Evolutionary conservation across 331 rosid genomes (phyloP), one percentile per base, ranked within the genome.

Genomic region (Malus hybrid): DNA sequence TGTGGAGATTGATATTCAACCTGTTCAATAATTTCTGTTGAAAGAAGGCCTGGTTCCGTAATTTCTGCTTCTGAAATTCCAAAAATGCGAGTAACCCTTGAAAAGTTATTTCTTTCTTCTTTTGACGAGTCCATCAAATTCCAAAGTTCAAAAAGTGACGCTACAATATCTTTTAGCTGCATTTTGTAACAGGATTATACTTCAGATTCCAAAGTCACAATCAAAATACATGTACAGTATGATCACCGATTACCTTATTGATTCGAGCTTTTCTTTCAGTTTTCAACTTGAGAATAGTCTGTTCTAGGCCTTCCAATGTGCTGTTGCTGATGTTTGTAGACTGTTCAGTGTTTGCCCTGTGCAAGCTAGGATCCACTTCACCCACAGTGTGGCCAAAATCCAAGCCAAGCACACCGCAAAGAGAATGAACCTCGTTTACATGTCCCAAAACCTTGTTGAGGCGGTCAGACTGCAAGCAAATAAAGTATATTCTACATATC

Each of bases 51-150:
- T 15, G 84, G 88, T 69, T 82, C 91, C 6, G 86, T 87, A 70
- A 92, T 83, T 78, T 90, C 92, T 73, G 90, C 55, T 82, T 87
- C 97, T 1, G 91, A 79, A 14, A 79, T 81, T 80, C 86, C 81
- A 67, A 84, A 81, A 76, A 92, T 77, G 48, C 86, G 83, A 68
- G 91, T 83, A 67, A 87, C 80, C 84, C 84, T 86, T 3, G 67
- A 84, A 83, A 92, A 94, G 64, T 77, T 73, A 73, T 82, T 84
- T 73, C 84, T 90, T 83, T 92, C 99, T 73, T 92, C 97, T 68
- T 80, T 88, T 62, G 99, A 83, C 0, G 99, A 86, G 85, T 94
- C 99, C 99, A 94, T 94, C 93, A 94, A 94, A 83, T 87, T 92
- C 97, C 97, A 94, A 70, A 94, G 97, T 57, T 94, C 99, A 74